A percentile compares a stretch with the other conserved stretches of the same genome.
These are phyloP conservation scores for Lomentospora prolificans DNA, from an alignment of 2,329 filamentous ascomycete genomes.

Conservation along the genomic window DNA sequence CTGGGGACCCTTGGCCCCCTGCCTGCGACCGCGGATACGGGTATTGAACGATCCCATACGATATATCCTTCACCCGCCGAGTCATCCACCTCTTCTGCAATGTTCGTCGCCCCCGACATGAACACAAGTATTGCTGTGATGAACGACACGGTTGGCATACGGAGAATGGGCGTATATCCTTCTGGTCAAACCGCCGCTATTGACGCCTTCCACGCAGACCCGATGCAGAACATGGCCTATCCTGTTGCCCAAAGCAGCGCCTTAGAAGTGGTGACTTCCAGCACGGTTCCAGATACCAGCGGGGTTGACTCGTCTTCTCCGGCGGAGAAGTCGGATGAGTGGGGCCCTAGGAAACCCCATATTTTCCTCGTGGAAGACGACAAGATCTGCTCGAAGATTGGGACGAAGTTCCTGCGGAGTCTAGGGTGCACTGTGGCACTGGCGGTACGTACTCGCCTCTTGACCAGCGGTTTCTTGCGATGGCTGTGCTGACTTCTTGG, in stretches of 20 bases:
- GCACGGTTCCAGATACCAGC: conserved; percentile 10
- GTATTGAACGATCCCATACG: conserved; percentile 1
- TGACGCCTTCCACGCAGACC: conserved; percentile 87
- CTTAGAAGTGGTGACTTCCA: neutral
- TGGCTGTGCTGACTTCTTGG: neutral
- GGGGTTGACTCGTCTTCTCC: conserved; percentile 31
- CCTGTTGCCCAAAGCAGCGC: conserved; percentile 33
- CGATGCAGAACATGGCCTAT: conserved; percentile 91
- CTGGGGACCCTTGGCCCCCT: conserved; percentile 17
- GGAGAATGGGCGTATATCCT: conserved; percentile 69
- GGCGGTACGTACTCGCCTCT: conserved; percentile 40
- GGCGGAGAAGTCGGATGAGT: conserved; percentile 30
- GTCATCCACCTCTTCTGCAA: conserved; percentile 27
- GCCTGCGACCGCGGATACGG: neutral
- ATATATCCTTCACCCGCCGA: conserved; percentile 7
- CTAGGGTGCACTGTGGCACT: conserved; percentile 59
- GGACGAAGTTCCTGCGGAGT: conserved; percentile 55
- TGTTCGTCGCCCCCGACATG: conserved; percentile 41
- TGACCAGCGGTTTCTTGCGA: neutral
- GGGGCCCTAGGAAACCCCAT: conserved; percentile 57
- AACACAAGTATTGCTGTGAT: conserved; percentile 30
- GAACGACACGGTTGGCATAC: conserved; percentile 45
- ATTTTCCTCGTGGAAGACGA: conserved; percentile 87
- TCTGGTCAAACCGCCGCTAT: conserved; percentile 87
- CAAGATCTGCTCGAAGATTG: conserved; percentile 56